These are phyloP conservation scores for Leishmania arabica DNA, from an alignment of 208 protist species.

Conservation along the genomic window DNA sequence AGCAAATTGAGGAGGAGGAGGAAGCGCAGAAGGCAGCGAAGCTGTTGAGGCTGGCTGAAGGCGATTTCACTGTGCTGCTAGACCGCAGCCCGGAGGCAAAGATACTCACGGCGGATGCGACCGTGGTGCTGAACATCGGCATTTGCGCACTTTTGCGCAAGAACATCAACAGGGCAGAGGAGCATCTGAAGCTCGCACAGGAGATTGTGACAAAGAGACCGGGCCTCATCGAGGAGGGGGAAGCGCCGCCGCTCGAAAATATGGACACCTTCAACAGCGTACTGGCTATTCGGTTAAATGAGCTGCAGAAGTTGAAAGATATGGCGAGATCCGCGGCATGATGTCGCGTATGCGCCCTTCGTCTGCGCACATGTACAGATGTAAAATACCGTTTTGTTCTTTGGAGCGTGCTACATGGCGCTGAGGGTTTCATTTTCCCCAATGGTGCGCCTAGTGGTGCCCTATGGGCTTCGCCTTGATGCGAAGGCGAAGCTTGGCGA, in stretches of 20 bases:
- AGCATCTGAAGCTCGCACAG: constrained; percentile 59
- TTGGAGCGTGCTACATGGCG: neutral
- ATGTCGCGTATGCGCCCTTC: neutral
- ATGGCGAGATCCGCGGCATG: constrained; percentile 10
- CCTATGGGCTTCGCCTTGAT: neutral
- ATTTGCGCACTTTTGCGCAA: constrained; percentile 66
- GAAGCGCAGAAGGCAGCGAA: constrained; percentile 4
- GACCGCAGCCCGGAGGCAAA: constrained; percentile 28
- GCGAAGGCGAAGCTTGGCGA: neutral
- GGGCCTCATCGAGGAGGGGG: constrained; percentile 54
- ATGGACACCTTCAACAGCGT: constrained; percentile 52
- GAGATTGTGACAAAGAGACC: constrained; percentile 68
- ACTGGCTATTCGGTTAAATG: constrained; percentile 53
- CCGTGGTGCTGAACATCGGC: constrained; percentile 70
- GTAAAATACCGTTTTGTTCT: neutral
- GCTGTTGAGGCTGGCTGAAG: constrained; percentile 34
- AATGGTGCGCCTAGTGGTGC: neutral
- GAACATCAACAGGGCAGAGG: constrained; percentile 60
- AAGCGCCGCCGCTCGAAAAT: constrained; percentile 69
- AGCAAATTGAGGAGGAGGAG: constrained; percentile 35
- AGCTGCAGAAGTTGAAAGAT: constrained; percentile 48
- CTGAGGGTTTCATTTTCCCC: neutral
- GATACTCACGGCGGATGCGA: constrained; percentile 38
- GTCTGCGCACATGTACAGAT: constrained; percentile 5
- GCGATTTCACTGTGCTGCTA: constrained; percentile 54